Percentiles rank a stretch among this genome's conserved stretches.
Evolutionary conservation across 768 basidiomycete genomes (phyloP).

Genomic region (Leucocoprinus sp.): DNA sequence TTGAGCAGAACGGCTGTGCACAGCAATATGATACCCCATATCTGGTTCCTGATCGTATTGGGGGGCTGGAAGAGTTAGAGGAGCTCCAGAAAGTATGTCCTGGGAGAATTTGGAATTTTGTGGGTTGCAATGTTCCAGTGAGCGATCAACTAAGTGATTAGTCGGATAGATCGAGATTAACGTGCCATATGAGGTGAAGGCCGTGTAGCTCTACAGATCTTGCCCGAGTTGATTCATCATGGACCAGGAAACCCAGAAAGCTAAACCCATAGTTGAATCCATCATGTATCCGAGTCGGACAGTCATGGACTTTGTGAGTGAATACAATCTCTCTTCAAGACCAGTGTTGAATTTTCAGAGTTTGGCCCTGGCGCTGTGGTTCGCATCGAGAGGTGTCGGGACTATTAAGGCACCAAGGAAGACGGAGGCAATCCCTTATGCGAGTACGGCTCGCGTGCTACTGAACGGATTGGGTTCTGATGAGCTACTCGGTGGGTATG

Average conservation of each 20-base stretch:
- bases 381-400: slow-evolving; percentile 80
- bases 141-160: slow-evolving; percentile 4
- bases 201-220: no score
- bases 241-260: slow-evolving; percentile 55
- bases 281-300: slow-evolving; percentile 75
- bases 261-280: slow-evolving; percentile 48
- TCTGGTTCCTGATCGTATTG: slow-evolving; percentile 82
- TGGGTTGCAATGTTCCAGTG: slow-evolving; percentile 25
- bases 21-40: slow-evolving; percentile 31
- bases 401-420: slow-evolving; percentile 31
- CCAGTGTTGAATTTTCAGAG: slow-evolving; percentile 44
- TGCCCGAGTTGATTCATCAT: not conserved
- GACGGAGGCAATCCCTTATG: slow-evolving; percentile 44
- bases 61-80: slow-evolving; percentile 68
- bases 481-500: slow-evolving; percentile 91
- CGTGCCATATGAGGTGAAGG: slow-evolving; percentile 64
- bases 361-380: slow-evolving; percentile 85
- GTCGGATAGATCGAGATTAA: slow-evolving; percentile 67
- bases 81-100: slow-evolving; percentile 76
- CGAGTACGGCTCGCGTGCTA: slow-evolving; percentile 71
- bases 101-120: slow-evolving; percentile 83
- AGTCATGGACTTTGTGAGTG: slow-evolving; percentile 83
- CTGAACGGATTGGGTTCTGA: slow-evolving; percentile 92
- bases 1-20: slow-evolving; percentile 14
- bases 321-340: not conserved